Percentiles rank a stretch among this genome's conserved stretches.
Conservation (phyloP, 192 early-diverging fungal species). For the Coemansia sp. region DNA sequence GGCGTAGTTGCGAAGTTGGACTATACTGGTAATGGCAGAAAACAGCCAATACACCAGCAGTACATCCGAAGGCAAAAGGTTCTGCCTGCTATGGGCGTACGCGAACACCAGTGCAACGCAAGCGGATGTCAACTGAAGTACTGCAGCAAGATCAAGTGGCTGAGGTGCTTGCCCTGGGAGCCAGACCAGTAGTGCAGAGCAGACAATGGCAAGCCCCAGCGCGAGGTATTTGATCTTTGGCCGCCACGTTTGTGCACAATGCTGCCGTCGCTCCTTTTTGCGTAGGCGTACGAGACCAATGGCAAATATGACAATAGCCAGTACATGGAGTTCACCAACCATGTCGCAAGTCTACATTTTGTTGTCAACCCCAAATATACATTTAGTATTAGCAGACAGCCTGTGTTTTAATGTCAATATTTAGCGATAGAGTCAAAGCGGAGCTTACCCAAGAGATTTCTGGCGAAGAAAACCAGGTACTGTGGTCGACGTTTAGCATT, state of each 20-base stretch:
- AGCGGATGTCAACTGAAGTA: not conserved
- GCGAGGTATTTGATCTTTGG: not conserved
- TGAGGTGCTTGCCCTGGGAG: not conserved
- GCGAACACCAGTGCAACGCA: conserved; percentile 4
- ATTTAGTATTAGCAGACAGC: not conserved
- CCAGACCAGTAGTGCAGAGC: not conserved
- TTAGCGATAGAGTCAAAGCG: not conserved
- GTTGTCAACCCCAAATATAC: not conserved
- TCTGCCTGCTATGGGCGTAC: not conserved
- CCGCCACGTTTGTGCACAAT: not conserved
- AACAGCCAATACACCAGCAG: conserved; percentile 26
- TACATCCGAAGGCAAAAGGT: conserved; percentile 1
- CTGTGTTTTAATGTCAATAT: not conserved
- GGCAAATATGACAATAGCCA: not conserved
- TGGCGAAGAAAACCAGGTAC: not conserved
- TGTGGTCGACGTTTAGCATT: not conserved
- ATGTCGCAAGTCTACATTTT: not conserved
- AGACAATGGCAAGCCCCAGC: not conserved
- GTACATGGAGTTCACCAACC: not conserved
- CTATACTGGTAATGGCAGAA: not conserved
- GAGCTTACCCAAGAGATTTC: not conserved
- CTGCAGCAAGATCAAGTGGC: not conserved
- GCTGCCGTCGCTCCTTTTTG: not conserved
- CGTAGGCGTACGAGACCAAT: not conserved
- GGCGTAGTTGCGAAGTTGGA: not conserved